These are phyloP conservation scores for Rubroshorea leprosula DNA, from an alignment of 345 rosid species.

Conservation along the genomic window DNA sequence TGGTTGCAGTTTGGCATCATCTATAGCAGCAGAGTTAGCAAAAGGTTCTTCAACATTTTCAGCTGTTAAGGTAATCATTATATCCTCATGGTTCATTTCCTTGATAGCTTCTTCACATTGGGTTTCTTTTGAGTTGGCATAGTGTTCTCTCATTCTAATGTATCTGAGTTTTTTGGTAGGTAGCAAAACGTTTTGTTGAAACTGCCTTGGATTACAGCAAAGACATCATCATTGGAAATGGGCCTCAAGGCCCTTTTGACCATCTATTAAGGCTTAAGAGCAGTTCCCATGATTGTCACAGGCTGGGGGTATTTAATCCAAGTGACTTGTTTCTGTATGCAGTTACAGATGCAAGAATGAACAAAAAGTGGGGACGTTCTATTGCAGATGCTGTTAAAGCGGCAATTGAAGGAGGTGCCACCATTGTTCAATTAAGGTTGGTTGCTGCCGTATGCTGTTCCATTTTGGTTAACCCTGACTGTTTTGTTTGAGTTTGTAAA, in stretches of 20 bases:
- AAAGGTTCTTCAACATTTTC: constrained; percentile 78
- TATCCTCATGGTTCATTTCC: neutral
- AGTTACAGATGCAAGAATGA: constrained; percentile 83
- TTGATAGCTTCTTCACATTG: neutral
- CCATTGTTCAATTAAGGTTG: constrained; percentile 82
- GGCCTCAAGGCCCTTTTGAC: constrained; percentile 91
- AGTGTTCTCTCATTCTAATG: constrained; percentile 8
- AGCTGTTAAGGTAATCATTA: constrained; percentile 60
- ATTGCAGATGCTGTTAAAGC: constrained; percentile 57
- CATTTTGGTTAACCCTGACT: neutral
- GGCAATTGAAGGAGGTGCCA: constrained; percentile 87
- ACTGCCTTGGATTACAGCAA: constrained; percentile 67
- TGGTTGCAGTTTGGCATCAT: constrained; percentile 97
- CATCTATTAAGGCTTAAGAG: constrained; percentile 62
- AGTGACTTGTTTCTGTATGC: constrained; percentile 71
- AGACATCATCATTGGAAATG: constrained; percentile 73
- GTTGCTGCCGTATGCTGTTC: constrained; percentile 10
- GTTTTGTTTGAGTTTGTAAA: neutral
- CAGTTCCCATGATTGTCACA: constrained; percentile 23
- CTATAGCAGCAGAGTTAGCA: constrained; percentile 93
- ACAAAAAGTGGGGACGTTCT: constrained; percentile 71
- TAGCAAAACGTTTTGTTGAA: constrained; percentile 63
- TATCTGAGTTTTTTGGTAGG: constrained; percentile 36
- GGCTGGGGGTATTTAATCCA: constrained; percentile 44
- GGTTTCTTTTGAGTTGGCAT: too few species aligned